phyloP scores from a whole-genome alignment of 2,329 filamentous ascomycete genomes.

The Talaromyces sp. region DNA sequence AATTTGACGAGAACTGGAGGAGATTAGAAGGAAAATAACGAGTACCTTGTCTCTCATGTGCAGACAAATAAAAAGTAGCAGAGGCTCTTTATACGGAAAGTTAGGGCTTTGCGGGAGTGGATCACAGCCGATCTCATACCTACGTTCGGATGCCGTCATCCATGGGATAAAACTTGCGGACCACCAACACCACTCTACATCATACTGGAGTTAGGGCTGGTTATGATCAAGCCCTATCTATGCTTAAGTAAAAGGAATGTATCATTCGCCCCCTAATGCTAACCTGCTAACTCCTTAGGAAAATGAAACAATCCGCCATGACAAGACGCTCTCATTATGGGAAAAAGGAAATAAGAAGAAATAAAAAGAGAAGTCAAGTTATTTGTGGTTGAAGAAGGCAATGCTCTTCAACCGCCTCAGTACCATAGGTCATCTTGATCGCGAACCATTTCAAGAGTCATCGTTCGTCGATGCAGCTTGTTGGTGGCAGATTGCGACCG shows the following conservation, averaged over 20 bases:
- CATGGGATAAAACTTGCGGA: constrained; percentile 7
- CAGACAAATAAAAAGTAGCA: background rate
- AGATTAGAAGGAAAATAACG: background rate
- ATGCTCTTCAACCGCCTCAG: background rate
- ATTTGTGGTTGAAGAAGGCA: background rate
- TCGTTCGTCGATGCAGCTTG: constrained; percentile 22
- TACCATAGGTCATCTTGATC: constrained; percentile 36
- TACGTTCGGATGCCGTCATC: constrained; percentile 22
- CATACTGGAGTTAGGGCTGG: constrained; percentile 4
- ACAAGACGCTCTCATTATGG: background rate
- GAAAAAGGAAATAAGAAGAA: background rate
- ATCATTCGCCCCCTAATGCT: constrained; percentile 3
- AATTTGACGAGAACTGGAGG: background rate
- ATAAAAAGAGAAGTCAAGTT: background rate
- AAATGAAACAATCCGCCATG: background rate
- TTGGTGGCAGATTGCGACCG: constrained; percentile 11
- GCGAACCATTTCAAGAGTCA: constrained; percentile 38
- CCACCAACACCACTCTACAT: background rate
- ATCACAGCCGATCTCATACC: constrained; percentile 9
- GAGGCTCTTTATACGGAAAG: background rate
- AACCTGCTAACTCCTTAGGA: constrained; percentile 1
- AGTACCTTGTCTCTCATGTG: background rate
- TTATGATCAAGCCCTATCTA: background rate
- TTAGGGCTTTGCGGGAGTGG: constrained; percentile 12
- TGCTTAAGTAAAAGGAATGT: background rate